Evolutionary conservation across 2,329 filamentous ascomycete species (phyloP), one percentile per base, ranked within the genome.

Genomic region (Diaporthe citrichinensis): DNA sequence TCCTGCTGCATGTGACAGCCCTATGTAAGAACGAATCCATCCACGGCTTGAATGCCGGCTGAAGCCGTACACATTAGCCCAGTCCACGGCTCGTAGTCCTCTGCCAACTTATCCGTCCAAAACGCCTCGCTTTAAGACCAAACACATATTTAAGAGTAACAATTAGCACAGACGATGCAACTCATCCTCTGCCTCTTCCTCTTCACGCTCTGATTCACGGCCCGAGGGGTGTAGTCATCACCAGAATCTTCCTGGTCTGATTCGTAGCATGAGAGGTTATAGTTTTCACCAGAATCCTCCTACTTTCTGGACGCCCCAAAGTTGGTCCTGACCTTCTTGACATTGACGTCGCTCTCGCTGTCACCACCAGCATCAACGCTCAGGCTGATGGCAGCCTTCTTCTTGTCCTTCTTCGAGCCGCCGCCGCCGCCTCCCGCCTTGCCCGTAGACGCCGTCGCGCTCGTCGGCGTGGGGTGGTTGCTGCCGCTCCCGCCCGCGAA

Each of bases 241-340:
- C 23, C 20, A 49, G 41, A 34, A 34, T 15, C 61, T 6, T 14
- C 25, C n/a, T 31, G 39, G 2, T 31, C 31, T 12, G 12, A 1
- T n/a, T 41, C 53, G 6, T 39, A 14, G 68, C 17, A 25, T n/a
- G 28, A n/a, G 8, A 25, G 57, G 39, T 14, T 17, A 25, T 34
- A 58, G 8, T 9, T 15, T 15, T 49, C 44, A n/a, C 14, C 58
- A 55, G 49, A 65, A 65, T 31, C 34, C 6, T 25, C 58, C 71
- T 73, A 73, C 80, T 90, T 91, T 73, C 89, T 85, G 41, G 85
- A 85, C 0, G 88, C 87, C 23, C 90, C 90, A 81, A 92, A 91
- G 79, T 89, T 89, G 3, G 90, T 91, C 77, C 90, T 85, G 73
- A 90, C 88, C 82, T 91, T 88, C 80, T 88, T 92, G 65, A 84